Evolutionary conservation across 2,329 filamentous ascomycete genomes (phyloP).

Genomic region (Teratosphaeria nubilosa): DNA sequence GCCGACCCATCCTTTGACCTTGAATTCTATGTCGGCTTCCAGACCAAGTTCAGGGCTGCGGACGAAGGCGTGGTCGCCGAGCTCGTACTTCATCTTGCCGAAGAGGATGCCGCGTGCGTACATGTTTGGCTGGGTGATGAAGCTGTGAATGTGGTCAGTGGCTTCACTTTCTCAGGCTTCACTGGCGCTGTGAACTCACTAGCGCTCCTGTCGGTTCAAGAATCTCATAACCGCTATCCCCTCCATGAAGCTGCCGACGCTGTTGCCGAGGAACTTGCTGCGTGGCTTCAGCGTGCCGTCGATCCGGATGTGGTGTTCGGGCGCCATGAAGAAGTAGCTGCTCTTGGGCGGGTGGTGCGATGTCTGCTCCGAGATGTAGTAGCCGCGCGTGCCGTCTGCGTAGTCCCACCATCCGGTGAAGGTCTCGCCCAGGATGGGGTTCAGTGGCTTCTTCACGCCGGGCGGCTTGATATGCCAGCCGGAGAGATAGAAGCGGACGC

Average conservation of each 20-base stretch:
- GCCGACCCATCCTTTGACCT: slow-evolving; percentile 94
- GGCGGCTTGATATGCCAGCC: slow-evolving; percentile 98
- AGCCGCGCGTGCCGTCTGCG: slow-evolving; percentile 70
- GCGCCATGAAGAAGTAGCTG: slow-evolving; percentile 97
- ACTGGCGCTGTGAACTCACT: slow-evolving; percentile 48
- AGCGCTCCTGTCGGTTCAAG: slow-evolving; percentile 78
- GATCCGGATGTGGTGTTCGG: slow-evolving; percentile 85
- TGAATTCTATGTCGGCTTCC: slow-evolving; percentile 90
- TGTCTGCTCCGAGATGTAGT: slow-evolving; percentile 96
- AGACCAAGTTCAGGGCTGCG: slow-evolving; percentile 81
- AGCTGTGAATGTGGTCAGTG: slow-evolving; percentile 40
- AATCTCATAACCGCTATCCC: slow-evolving; percentile 80
- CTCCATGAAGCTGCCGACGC: slow-evolving; percentile 96
- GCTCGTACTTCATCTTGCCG: slow-evolving; percentile 98
- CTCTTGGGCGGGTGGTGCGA: slow-evolving; percentile 98
- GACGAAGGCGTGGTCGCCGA: slow-evolving; percentile 91
- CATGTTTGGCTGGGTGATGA: slow-evolving; percentile 97
- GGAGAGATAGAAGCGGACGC: slow-evolving; percentile 96
- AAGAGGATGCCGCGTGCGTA: slow-evolving; percentile 95
- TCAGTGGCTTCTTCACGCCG: slow-evolving; percentile 95
- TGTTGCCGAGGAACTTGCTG: slow-evolving; percentile 93
- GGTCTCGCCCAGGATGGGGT: slow-evolving; percentile 89
- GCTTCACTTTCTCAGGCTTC: background rate
- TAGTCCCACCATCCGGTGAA: slow-evolving; percentile 91
- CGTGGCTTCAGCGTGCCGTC: slow-evolving; percentile 91